Percentiles rank a stretch among this genome's conserved stretches.
Evolutionary conservation across 2,329 filamentous ascomycete genomes (phyloP).

Genomic region (Penicillium sclerotigenum): DNA sequence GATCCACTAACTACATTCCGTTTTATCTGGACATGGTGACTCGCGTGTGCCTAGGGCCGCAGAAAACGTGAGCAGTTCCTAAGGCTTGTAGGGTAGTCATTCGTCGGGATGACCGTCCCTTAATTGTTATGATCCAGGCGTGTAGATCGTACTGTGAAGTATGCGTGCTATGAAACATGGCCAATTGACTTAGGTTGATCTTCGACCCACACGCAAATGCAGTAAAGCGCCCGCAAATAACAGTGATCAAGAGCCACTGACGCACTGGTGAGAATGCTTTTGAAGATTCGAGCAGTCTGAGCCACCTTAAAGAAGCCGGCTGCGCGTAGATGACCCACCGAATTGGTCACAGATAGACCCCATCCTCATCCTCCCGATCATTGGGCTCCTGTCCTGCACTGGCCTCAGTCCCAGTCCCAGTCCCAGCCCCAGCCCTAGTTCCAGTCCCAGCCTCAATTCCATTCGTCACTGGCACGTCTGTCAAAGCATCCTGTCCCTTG

Average conservation of each 20-base stretch:
- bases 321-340: neutral
- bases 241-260: neutral
- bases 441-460: slow-evolving; percentile 10
- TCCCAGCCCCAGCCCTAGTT: neutral
- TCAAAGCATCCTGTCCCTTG: slow-evolving; percentile 19
- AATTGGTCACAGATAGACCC: slow-evolving; percentile 32
- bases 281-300: neutral
- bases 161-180: neutral
- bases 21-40: neutral
- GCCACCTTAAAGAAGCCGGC: neutral
- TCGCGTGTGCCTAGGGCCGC: neutral
- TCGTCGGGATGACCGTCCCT: neutral
- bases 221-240: neutral
- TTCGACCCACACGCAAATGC: neutral
- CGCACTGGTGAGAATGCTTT: neutral
- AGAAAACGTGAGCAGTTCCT: neutral
- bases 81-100: neutral
- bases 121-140: neutral
- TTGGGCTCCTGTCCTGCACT: slow-evolving; percentile 2
- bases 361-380: slow-evolving; percentile 26
- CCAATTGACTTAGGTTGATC: neutral
- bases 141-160: neutral
- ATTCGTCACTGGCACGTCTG: slow-evolving; percentile 22
- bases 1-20: neutral
- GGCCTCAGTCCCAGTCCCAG: neutral